Evolutionary conservation across 1,284 basidiomycete genomes (phyloP).

Genomic region (Ustilago vetiveriae): DNA sequence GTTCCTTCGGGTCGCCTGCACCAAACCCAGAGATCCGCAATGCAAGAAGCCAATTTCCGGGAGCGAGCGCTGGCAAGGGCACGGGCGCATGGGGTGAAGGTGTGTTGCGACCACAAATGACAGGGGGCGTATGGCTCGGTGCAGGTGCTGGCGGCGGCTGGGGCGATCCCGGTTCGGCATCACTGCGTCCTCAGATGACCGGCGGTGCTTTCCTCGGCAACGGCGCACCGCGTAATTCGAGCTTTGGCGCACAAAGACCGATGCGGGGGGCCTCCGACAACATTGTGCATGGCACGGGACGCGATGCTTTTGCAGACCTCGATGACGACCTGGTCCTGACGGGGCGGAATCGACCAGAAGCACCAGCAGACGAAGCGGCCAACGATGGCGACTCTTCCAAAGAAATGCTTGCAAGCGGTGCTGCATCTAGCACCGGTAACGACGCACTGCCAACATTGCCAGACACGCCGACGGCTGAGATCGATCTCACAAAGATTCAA

Average conservation of each 20-base stretch:
- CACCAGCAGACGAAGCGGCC: conserved; percentile 1
- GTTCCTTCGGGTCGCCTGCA: conserved; percentile 58
- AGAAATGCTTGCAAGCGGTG: conserved; percentile 4
- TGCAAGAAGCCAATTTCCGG: conserved; percentile 46
- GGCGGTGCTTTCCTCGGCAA: conserved; percentile 46
- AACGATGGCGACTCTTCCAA: conserved; percentile 6
- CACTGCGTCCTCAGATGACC: conserved; percentile 56
- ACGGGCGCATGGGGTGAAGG: conserved; percentile 56
- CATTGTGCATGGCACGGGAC: conserved; percentile 31
- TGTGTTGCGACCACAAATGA: conserved; percentile 59
- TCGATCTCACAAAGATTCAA: conserved; percentile 35
- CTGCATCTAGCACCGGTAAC: conserved; percentile 1
- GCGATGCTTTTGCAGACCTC: conserved; percentile 59
- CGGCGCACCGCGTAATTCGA: conserved; percentile 28
- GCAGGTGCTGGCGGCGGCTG: conserved; percentile 42
- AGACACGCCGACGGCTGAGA: conserved; percentile 43
- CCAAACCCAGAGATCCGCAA: conserved; percentile 53
- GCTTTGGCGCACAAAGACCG: conserved; percentile 20
- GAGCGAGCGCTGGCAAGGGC: conserved; percentile 42
- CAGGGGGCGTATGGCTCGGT: conserved; percentile 60
- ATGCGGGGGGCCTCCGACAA: conserved; percentile 43
- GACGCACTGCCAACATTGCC: conserved; percentile 36
- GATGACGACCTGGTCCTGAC: conserved; percentile 50
- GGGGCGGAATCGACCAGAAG: conserved; percentile 32
- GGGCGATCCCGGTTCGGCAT: conserved; percentile 35